Evolutionary conservation across 2,329 filamentous ascomycete species (phyloP), one percentile per base, ranked within the genome.

Genomic region (Aspergillus terreus): DNA sequence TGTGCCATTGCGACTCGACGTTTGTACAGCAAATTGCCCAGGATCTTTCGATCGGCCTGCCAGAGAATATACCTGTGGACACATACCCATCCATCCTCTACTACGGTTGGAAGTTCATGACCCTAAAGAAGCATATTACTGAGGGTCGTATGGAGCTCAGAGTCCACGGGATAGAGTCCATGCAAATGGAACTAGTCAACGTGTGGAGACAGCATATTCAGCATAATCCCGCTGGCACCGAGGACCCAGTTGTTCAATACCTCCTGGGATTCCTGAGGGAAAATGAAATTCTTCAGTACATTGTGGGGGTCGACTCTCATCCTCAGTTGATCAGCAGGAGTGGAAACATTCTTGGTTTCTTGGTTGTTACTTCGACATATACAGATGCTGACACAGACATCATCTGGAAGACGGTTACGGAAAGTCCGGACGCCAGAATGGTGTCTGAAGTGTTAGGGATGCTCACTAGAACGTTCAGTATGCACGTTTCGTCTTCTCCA

Each of bases 81-180:
- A 67, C 73, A 35, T 59, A 63, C 19, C 57, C 69, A 5, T 58
- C 59, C 21, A 69, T 76, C 11, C 62, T 76, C 33, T 57, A 63
- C 64, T 73, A 80, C 61, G 76, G 72, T 30, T 95, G 88, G 86
- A 85, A 83, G 46, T 84, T 96, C 60, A 76, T 77, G 41, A 75
- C 86, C 1, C 75, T 88, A 47, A 83, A 83, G 60, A 86, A 83
- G 58, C 84, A 92, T 58, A 85, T 96, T 47, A 84, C 82, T 63
- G 92, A 89, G 51, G 86, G 88, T 33, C 89, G 92, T 63, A 96
- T 97, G 90, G 90, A 95, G 64, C 77, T 96, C 35, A 86, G 92
- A 35, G 88, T 95, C 11, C 80, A 83, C 66, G 90, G 90, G 17
- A 85, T 92, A 46, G 81, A 83, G n/a, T 77, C 76, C 17, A 86